Percentiles rank a stretch among this genome's conserved stretches.
phyloP scores from a whole-genome alignment of 495 filamentous ascomycete genomes.

The Cairneyella variabilis region DNA sequence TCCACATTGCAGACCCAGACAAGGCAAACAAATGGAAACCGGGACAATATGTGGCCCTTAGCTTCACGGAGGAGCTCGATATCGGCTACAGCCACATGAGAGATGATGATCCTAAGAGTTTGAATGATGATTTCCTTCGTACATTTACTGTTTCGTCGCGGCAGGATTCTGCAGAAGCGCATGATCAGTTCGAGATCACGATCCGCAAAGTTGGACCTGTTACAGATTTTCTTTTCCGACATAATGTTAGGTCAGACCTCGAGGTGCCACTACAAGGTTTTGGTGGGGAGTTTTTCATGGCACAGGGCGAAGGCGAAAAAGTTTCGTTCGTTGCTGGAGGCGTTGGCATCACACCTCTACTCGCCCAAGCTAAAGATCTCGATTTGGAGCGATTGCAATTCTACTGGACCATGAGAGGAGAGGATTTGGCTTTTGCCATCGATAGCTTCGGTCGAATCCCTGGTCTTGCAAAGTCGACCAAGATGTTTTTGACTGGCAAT shows the following conservation, averaged over 20 bases:
- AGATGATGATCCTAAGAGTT: conserved; percentile 66
- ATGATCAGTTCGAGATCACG: conserved; percentile 66
- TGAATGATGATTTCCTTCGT: conserved; percentile 80
- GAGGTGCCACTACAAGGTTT: conserved; percentile 68
- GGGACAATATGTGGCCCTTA: conserved; percentile 72
- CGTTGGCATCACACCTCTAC: conserved; percentile 75
- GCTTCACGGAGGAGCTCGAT: conserved; percentile 62
- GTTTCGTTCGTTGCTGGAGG: conserved; percentile 64
- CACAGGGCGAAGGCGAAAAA: conserved; percentile 33
- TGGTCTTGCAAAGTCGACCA: conserved; percentile 46
- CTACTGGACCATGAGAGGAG: conserved; percentile 61
- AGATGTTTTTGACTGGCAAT: conserved; percentile 57
- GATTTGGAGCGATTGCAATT: conserved; percentile 37
- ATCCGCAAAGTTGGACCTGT: conserved; percentile 62
- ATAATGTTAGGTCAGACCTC: conserved; percentile 45
- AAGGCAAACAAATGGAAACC: conserved; percentile 50
- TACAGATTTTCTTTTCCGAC: conserved; percentile 60
- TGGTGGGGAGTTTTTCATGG: conserved; percentile 62
- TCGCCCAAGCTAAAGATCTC: conserved; percentile 54
- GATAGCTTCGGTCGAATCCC: conserved; percentile 54
- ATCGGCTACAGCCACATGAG: conserved; percentile 77
- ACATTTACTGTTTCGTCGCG: conserved; percentile 73
- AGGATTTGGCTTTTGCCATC: conserved; percentile 58
- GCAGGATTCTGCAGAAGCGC: conserved; percentile 34
- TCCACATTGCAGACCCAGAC: conserved; percentile 44